Evolutionary conservation across 176 grass and related monocot genomes (phyloP), one percentile per base, ranked within the genome.

Genomic region (Avena eriantha): DNA sequence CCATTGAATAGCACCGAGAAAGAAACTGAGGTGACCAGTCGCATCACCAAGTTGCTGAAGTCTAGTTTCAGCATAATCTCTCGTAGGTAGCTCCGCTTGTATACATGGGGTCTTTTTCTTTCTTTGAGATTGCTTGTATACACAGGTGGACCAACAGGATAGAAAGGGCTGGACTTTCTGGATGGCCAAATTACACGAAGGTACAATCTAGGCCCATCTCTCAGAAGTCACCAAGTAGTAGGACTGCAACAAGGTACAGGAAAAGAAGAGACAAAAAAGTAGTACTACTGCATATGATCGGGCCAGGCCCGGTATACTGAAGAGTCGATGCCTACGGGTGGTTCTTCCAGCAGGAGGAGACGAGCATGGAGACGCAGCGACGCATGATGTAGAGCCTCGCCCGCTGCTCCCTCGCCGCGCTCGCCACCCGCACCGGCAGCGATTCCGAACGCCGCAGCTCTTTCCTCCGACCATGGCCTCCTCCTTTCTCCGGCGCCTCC

Each of bases 331-430:
- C 43, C 34, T 73, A 73, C 14, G 39, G 69, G 39, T 22, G 13
- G 39, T 73, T 73, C 41, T 73, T 73, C 71, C 71, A 73, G 76
- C 31, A 35, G 19, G 76, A 92, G 71, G 86, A 92, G 26, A 90
- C 75, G 72, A 93, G 88, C 86, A 93, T 88, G 78, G 83, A 86
- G 66, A 93, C 80, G 45, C 91, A 92, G 39, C 91, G 87, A 29
- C 91, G 87, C 80, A 92, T 87, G 85, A 90, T 93, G 78, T 93
- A 90, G 57, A 91, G 83, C 36, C 86, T 57, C 43, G 86, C 92
- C 48, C 83, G 60, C 60, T 91, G 92, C 85, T 94, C 89, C 68
- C 82, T 91, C 21, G 89, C 88, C 19, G 69, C 69, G 23, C 39
- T 75, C 36, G 82, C 72, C 58, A 80, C 24, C 85, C 23, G 13